Evolutionary conservation across 2,329 filamentous ascomycete species (phyloP).

Genomic region (Xylariaceae sp.): DNA sequence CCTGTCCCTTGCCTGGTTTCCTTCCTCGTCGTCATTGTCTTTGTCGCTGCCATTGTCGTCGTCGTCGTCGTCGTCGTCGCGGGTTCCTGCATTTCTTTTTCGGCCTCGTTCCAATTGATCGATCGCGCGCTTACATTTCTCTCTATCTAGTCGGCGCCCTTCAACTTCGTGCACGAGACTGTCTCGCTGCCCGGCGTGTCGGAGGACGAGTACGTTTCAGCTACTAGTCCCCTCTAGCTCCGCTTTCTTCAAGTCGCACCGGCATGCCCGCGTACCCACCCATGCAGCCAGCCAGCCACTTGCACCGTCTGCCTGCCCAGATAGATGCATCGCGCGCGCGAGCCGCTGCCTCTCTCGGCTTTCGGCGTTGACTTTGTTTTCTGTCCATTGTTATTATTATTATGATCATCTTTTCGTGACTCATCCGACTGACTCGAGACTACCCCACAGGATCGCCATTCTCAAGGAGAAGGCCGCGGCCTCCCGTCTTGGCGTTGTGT

Average conservation of each 20-base stretch:
- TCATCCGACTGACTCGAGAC: constrained; percentile 5
- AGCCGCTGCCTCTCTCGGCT: no score
- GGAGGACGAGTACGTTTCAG: constrained; percentile 47
- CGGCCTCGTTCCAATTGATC: not conserved
- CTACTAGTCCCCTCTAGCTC: no score
- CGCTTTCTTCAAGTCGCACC: no score
- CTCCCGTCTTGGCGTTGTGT: constrained; percentile 38
- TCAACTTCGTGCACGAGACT: constrained; percentile 49
- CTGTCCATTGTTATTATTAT: no score
- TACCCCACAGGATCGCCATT: constrained; percentile 33
- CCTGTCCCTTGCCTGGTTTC: not conserved
- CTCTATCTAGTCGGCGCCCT: constrained; percentile 44
- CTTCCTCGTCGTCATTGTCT: not conserved
- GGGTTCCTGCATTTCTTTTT: constrained; percentile 16
- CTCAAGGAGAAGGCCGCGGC: constrained; percentile 46
- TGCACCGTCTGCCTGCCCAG: no score
- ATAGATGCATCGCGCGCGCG: no score
- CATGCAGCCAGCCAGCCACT: no score
- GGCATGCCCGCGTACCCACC: no score
- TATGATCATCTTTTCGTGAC: no score
- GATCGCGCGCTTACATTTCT: not conserved
- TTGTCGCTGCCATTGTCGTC: no score
- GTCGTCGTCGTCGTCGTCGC: no score
- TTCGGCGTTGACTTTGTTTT: no score
- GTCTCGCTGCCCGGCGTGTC: constrained; percentile 46